Base-by-base conservation (phyloP, 352 stramenopile species). In the Pythium volutum region DNA sequence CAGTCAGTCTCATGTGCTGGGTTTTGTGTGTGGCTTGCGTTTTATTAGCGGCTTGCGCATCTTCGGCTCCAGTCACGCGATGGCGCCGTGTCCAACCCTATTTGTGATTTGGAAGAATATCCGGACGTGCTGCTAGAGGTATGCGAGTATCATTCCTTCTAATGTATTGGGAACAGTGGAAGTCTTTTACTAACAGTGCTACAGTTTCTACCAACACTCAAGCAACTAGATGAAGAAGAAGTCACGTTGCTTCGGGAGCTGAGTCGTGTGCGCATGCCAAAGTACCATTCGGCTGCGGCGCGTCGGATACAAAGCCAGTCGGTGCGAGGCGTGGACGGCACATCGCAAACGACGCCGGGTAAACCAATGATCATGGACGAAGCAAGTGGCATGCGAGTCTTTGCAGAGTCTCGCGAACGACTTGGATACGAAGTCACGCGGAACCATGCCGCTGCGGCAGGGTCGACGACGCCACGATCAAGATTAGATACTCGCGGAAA, bases 221-320 rank as follows among this genome's bases (percentile, higher is more conserved):
- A 73, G 48, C 57, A 82, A 3, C 67, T 93, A 15, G 83, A 93
- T 22, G 83, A 90, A 55, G 83, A 93, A 77, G 79, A 91, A 45
- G 73, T 80, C 0, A 62, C 69, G 14, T 64, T 93, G 15, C 59
- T 93, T 27, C 74, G 70, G 39, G 76, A 91, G 42, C 69, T 91
- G 29, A 76, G 70, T 14, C 75, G 59, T 16, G 58, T 91, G 14
- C 66, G 75, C 18, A 93, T 93, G 81, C 83, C 83, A 22, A 82
- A 78, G 39, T 93, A 91, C 55, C 67, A 78, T 0, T 80, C 76
- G 0, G 59, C 87, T 15, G 18, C 88, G 11, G 26, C 87, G 27
- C 75, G 77, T 3, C 69, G 74, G 12, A 25, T 59, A 4, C 54
- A 69, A 18, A 71, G 78, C 39, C 62, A 61, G 0, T 49, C 69